Conservation (phyloP, 2,329 filamentous ascomycete genomes). For the Chaetomium sp. region DNA sequence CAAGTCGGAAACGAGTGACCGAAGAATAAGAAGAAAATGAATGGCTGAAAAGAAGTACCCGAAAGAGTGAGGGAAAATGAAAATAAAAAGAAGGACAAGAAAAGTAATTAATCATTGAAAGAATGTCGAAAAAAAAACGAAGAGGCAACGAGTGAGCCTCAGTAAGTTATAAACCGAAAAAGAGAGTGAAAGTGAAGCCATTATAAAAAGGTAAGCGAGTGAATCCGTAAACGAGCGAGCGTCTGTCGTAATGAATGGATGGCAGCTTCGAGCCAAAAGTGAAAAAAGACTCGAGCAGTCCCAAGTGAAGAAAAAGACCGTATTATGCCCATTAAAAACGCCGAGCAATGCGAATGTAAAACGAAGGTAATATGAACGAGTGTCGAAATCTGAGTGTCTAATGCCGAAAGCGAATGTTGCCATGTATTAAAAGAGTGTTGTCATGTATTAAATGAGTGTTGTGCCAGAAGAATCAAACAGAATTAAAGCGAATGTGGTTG, state of each 20-base stretch:
- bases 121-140: background rate
- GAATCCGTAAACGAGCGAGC: background rate
- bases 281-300: background rate
- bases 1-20: background rate
- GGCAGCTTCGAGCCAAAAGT: background rate
- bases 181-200: background rate
- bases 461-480: background rate
- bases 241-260: background rate
- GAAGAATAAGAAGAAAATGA: background rate
- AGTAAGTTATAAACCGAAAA: background rate
- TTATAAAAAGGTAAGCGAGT: too few species aligned
- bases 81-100: background rate
- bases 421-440: background rate
- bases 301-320: background rate
- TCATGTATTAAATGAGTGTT: background rate
- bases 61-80: background rate
- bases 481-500: background rate
- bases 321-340: background rate
- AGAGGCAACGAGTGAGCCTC: background rate
- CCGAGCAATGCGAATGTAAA: background rate
- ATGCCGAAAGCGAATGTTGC: background rate
- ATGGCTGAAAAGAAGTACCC: background rate
- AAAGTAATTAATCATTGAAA: background rate
- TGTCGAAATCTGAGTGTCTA: background rate
- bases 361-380: background rate